Conservation (phyloP, 2,329 filamentous ascomycete species). For the Penicillium sp. region DNA sequence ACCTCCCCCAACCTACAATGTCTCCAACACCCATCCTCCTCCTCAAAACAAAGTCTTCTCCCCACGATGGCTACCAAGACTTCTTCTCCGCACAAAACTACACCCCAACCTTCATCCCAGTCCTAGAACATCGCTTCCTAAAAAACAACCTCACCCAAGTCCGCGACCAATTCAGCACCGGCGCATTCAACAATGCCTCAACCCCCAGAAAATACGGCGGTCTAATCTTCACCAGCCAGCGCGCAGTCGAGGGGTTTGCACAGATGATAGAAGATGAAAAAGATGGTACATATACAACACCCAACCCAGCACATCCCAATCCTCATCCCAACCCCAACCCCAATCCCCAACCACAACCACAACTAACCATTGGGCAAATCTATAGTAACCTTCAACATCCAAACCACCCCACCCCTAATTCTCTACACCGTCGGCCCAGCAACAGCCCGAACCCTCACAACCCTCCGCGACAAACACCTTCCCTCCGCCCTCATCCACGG, state of each 20-base stretch:
- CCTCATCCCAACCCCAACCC: not conserved
- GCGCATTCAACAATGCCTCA: conserved; percentile 20
- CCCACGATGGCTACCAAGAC: conserved; percentile 46
- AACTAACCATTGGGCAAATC: not conserved
- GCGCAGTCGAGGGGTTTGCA: conserved; percentile 48
- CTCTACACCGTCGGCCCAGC: conserved; percentile 52
- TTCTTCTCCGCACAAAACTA: conserved; percentile 40
- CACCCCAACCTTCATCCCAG: conserved; percentile 45
- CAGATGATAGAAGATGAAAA: conserved; percentile 32
- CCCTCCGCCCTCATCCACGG: conserved; percentile 66
- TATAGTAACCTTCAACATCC: conserved; percentile 7
- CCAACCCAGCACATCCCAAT: not conserved
- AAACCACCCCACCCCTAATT: conserved; percentile 26
- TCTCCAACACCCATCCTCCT: conserved; percentile 39
- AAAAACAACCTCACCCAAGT: conserved; percentile 35
- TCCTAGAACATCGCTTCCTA: conserved; percentile 47
- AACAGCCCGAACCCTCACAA: conserved; percentile 63
- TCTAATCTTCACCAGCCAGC: conserved; percentile 50
- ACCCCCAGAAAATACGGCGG: conserved; percentile 44
- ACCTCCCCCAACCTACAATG: conserved; percentile 4
- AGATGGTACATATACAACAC: conserved; percentile 27
- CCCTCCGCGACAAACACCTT: conserved; percentile 44
- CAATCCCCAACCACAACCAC: not conserved
- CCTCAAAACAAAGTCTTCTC: conserved; percentile 49
- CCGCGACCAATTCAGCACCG: conserved; percentile 36